Conservation (phyloP, 1,284 basidiomycete genomes). For the Rhodotorula sp. region DNA sequence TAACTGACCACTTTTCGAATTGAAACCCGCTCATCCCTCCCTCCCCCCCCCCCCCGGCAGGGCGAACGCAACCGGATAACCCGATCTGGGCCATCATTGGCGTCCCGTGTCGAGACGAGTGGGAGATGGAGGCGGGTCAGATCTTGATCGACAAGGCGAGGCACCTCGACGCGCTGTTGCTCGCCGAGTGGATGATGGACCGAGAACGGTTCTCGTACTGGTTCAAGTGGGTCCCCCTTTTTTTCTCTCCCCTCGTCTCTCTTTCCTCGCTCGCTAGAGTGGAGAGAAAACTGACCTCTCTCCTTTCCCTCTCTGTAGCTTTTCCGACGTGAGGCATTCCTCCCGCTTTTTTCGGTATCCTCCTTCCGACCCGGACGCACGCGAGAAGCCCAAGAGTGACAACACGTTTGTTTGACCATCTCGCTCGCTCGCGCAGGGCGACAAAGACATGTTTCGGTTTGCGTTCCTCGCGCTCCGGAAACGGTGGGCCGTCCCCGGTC, state of each 20-base stretch:
- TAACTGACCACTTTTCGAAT: constrained; percentile 28
- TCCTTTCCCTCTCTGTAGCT: not conserved
- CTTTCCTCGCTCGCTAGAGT: no score
- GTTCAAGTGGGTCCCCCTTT: constrained; percentile 47
- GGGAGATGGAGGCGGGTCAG: constrained; percentile 54
- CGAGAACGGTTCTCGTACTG: constrained; percentile 46
- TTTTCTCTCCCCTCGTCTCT: not conserved
- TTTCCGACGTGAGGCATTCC: constrained; percentile 11
- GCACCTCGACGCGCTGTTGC: constrained; percentile 50
- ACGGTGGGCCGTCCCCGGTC: constrained; percentile 55
- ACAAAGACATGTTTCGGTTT: constrained; percentile 56
- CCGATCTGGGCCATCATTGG: constrained; percentile 42
- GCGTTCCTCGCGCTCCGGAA: constrained; percentile 54
- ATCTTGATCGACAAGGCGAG: constrained; percentile 54
- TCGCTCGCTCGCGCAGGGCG: constrained; percentile 44
- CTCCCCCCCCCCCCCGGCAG: not conserved
- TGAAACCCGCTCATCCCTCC: no score
- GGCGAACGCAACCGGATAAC: constrained; percentile 49
- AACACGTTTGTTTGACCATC: no score
- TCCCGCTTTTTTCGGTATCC: not conserved
- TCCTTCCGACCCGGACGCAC: no score
- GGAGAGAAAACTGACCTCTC: not conserved
- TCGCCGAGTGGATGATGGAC: constrained; percentile 53
- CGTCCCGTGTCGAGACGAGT: constrained; percentile 49
- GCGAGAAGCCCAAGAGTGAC: no score